phyloP scores from a whole-genome alignment of 352 stramenopile genomes.

The Pythium angustatum region DNA sequence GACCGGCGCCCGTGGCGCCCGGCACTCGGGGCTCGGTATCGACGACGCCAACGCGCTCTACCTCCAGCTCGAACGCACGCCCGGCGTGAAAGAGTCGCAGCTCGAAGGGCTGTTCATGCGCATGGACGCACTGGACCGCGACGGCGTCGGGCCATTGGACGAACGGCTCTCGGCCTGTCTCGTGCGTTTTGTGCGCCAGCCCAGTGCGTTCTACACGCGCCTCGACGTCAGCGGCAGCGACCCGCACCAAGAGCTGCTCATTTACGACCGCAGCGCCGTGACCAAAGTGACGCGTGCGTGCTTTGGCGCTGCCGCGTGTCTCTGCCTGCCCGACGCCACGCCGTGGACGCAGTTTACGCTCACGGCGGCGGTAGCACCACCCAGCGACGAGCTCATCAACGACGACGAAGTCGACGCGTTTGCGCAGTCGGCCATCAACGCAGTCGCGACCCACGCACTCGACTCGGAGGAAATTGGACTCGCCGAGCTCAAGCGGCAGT shows the following conservation, averaged over 20 bases:
- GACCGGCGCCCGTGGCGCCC: slow-evolving; percentile 59
- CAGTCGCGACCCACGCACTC: slow-evolving; percentile 22
- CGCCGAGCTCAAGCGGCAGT: slow-evolving; percentile 65
- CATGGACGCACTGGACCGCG: slow-evolving; percentile 64
- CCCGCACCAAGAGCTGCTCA: slow-evolving; percentile 51
- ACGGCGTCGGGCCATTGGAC: slow-evolving; percentile 57
- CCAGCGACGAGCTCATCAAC: neutral
- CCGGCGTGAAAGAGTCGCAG: slow-evolving; percentile 38
- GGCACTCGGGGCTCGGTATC: slow-evolving; percentile 69
- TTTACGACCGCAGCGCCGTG: slow-evolving; percentile 2
- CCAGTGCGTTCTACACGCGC: slow-evolving; percentile 47
- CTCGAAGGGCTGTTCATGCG: slow-evolving; percentile 53
- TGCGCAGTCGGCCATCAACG: slow-evolving; percentile 17
- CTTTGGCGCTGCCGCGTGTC: slow-evolving; percentile 43
- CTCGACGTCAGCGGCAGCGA: slow-evolving; percentile 61
- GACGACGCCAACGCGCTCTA: slow-evolving; percentile 74
- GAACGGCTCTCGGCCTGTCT: slow-evolving; percentile 49
- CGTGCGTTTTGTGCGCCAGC: slow-evolving; percentile 34
- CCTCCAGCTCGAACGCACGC: slow-evolving; percentile 39
- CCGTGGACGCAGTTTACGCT: slow-evolving; percentile 64
- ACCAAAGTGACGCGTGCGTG: slow-evolving; percentile 41
- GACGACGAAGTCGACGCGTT: slow-evolving; percentile 17
- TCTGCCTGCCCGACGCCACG: slow-evolving; percentile 45
- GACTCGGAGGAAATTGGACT: slow-evolving; percentile 50
- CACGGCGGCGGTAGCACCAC: neutral